Evolutionary conservation across 192 early-diverging fungal genomes (phyloP), one percentile per base, ranked within the genome.

Genomic region (Umbelopsis sp.): DNA sequence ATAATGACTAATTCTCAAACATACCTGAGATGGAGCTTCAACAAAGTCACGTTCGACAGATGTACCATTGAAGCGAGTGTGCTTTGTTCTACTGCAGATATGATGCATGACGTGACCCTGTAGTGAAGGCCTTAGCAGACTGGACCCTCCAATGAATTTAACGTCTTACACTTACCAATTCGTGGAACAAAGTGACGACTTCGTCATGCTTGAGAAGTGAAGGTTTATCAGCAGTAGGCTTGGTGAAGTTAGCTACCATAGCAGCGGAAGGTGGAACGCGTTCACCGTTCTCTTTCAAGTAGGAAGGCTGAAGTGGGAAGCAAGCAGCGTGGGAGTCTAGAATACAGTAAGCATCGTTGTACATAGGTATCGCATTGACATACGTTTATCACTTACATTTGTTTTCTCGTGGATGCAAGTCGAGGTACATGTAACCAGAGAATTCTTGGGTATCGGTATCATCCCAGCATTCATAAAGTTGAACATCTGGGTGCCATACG

Each of bases 181-280:
- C 94, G 71, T 96, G 94, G 85, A 93, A 92, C 54, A 91, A 87
- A 4, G 94, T 96, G 38, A 84, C 83, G 16, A 92, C 91, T 78
- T 96, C 93, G 68, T 77, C 81, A 75, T 96, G 94, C 76, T 90
- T 91, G 31, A 95, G 83, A 47, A 95, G 76, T 11, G 92, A 89
- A 26, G 93, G 94, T 22, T 85, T 81, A 16, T 82, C 82, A 2
- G 84, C 52, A 12, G 91, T 90, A 1, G 89, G 84, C 71, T 89
- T 91, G 69, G 88, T 81, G 71, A 91, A 91, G 75, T 89, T 91
- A 56, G 83, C 82, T 1, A 91, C 91, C 90, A 93, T 91, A 32
- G 88, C 91, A 2, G 89, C 88, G 51, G 89, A 86, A 14, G 91
- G 91, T 67, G 82, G 82, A 68, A 87, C 83, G 20, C 78, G 78